A percentile compares a stretch with the other conserved stretches of the same genome.
phyloP scores from a whole-genome alignment of 768 basidiomycete genomes.

The Mycena chlorophos region DNA sequence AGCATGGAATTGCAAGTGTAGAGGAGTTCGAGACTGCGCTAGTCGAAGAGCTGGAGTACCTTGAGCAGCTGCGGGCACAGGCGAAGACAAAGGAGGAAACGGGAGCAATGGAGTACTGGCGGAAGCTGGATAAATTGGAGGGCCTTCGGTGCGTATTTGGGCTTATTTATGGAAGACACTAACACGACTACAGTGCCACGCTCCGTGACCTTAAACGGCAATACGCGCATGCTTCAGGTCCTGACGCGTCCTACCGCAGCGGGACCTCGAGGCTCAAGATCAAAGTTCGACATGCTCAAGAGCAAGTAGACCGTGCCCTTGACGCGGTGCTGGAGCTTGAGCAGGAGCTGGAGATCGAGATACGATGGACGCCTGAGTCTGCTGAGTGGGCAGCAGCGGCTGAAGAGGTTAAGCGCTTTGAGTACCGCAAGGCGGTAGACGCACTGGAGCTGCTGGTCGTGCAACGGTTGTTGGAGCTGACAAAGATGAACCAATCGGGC shows the following conservation, averaged over 20 bases:
- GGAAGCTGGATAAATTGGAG: not conserved
- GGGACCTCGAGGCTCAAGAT: conserved; percentile 1
- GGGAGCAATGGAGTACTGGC: conserved; percentile 7
- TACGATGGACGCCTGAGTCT: conserved; percentile 13
- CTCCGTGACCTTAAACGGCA: not conserved
- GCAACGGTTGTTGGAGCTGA: conserved; percentile 20
- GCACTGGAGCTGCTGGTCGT: conserved; percentile 20
- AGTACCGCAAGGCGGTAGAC: conserved; percentile 14
- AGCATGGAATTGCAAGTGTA: not conserved
- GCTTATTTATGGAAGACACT: too few species aligned
- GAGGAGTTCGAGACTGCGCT: conserved; percentile 1
- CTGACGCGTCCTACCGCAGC: conserved; percentile 1
- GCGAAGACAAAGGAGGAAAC: conserved; percentile 6
- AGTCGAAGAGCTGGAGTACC: not conserved
- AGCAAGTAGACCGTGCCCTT: conserved; percentile 13
- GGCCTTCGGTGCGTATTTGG: too few species aligned
- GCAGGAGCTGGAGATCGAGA: conserved; percentile 8
- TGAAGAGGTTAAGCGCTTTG: not conserved
- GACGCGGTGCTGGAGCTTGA: conserved; percentile 14
- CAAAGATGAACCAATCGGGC: conserved; percentile 23
- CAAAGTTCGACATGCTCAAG: conserved; percentile 11
- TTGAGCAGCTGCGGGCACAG: not conserved
- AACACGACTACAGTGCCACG: not conserved
- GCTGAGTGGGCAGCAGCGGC: conserved; percentile 15
- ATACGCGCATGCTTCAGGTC: not conserved